phyloP scores from a whole-genome alignment of 2,329 filamentous ascomycete genomes.

The Fusarium robinianum region DNA sequence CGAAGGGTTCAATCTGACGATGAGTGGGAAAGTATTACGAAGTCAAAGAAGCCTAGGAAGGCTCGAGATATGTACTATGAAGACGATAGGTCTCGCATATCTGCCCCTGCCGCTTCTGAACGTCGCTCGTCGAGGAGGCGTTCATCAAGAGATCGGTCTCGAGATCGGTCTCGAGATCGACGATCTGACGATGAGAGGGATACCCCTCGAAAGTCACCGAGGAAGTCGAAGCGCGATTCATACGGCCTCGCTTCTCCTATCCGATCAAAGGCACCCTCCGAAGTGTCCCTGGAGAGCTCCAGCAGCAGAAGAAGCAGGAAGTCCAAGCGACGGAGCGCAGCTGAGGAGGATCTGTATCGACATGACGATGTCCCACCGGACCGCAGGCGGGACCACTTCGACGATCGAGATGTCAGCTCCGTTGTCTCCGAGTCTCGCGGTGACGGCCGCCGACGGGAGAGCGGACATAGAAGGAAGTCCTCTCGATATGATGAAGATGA shows the following conservation, averaged over 20 bases:
- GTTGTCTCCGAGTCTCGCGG: slow-evolving; percentile 52
- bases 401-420: slow-evolving; percentile 55
- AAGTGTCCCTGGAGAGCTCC: slow-evolving; percentile 43
- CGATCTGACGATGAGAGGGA: slow-evolving; percentile 41
- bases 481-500: slow-evolving; percentile 53
- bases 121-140: slow-evolving; percentile 3
- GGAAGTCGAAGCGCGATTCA: slow-evolving; percentile 44
- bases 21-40: slow-evolving; percentile 20
- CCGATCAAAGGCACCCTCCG: slow-evolving; percentile 43
- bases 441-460: slow-evolving; percentile 42
- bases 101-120: slow-evolving; percentile 17
- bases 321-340: slow-evolving; percentile 44
- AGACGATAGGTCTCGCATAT: slow-evolving; percentile 18
- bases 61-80: slow-evolving; percentile 21
- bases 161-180: slow-evolving; percentile 11
- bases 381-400: slow-evolving; percentile 45
- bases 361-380: slow-evolving; percentile 46
- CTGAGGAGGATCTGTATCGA: slow-evolving; percentile 43
- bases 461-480: slow-evolving; percentile 37
- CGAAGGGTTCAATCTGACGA: slow-evolving; percentile 30
- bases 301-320: slow-evolving; percentile 49
- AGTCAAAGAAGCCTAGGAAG: slow-evolving; percentile 25
- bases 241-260: slow-evolving; percentile 40
- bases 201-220: slow-evolving; percentile 40
- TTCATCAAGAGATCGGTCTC: slow-evolving; percentile 23